Conservation (phyloP, 768 basidiomycete species). For the Exsudoporus frostii region DNA sequence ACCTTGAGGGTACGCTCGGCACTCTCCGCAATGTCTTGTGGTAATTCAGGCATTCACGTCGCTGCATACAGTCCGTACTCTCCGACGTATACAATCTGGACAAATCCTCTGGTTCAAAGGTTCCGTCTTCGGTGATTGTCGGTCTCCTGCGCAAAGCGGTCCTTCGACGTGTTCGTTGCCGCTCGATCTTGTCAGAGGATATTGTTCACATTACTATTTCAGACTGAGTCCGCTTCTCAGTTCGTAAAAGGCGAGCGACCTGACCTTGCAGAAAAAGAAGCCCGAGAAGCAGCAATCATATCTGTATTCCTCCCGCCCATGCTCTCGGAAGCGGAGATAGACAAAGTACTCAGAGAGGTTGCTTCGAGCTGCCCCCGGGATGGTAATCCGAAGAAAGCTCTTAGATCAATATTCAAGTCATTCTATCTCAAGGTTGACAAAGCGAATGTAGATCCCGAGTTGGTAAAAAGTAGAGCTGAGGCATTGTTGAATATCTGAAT, state of each 20-base stretch:
- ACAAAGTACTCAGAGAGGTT: constrained; percentile 44
- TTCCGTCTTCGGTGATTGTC: constrained; percentile 48
- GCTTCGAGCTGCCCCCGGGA: constrained; percentile 28
- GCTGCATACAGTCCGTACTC: constrained; percentile 51
- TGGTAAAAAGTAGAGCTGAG: constrained; percentile 54
- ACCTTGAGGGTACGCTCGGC: constrained; percentile 51
- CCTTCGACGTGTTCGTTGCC: constrained; percentile 51
- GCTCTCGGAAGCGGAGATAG: constrained; percentile 53
- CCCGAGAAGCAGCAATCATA: constrained; percentile 52
- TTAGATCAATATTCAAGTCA: constrained; percentile 55
- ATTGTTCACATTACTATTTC: constrained; percentile 8
- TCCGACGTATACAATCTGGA: constrained; percentile 68
- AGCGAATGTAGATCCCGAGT: constrained; percentile 50
- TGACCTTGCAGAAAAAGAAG: constrained; percentile 65
- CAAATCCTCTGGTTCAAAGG: constrained; percentile 45
- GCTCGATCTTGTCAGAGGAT: neutral
- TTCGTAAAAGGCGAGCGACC: constrained; percentile 55
- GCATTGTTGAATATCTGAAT: constrained; percentile 30
- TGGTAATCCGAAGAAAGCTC: constrained; percentile 18
- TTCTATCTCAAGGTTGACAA: constrained; percentile 65
- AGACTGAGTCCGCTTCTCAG: constrained; percentile 60
- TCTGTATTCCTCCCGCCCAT: constrained; percentile 57
- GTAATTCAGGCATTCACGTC: neutral
- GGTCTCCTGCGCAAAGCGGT: constrained; percentile 57
- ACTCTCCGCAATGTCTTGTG: neutral